Evolutionary conservation across 2,329 filamentous ascomycete species (phyloP).

Genomic region (Diaporthe eres): DNA sequence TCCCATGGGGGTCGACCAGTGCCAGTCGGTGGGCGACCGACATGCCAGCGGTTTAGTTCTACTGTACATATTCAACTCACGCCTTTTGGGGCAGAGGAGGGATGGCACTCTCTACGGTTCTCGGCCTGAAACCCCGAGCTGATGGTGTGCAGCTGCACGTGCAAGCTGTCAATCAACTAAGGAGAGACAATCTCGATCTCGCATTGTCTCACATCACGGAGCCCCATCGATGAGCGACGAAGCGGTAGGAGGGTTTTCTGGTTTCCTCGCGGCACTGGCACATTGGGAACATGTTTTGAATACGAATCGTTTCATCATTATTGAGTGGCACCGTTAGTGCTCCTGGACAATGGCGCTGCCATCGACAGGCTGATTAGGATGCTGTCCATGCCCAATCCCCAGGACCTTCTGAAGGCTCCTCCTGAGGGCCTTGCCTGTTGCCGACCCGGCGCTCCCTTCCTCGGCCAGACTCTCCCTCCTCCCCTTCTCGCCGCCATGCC

Average conservation of each 20-base stretch:
- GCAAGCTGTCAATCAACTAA: not conserved
- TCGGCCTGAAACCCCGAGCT: not conserved
- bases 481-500: constrained; percentile 37
- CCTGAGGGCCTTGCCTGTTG: constrained; percentile 57
- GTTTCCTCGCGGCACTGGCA: not conserved
- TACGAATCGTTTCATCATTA: constrained; percentile 22
- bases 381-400: constrained; percentile 52
- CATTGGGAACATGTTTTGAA: not conserved
- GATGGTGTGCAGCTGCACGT: not conserved
- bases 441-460: constrained; percentile 35
- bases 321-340: constrained; percentile 25
- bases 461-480: constrained; percentile 39
- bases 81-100: not conserved
- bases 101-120: too few relatives aligned
- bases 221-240: not conserved
- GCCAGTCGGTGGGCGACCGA: not conserved
- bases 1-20: constrained; percentile 4
- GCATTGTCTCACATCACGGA: not conserved
- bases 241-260: not conserved
- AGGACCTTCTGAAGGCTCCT: constrained; percentile 63
- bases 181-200: not conserved
- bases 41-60: not conserved
- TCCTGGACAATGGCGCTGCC: constrained; percentile 28
- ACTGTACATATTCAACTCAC: not conserved
- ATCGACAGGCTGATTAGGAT: constrained; percentile 33